phyloP scores from a whole-genome alignment of 2,329 filamentous ascomycete species.

The Aspergillus sp. region DNA sequence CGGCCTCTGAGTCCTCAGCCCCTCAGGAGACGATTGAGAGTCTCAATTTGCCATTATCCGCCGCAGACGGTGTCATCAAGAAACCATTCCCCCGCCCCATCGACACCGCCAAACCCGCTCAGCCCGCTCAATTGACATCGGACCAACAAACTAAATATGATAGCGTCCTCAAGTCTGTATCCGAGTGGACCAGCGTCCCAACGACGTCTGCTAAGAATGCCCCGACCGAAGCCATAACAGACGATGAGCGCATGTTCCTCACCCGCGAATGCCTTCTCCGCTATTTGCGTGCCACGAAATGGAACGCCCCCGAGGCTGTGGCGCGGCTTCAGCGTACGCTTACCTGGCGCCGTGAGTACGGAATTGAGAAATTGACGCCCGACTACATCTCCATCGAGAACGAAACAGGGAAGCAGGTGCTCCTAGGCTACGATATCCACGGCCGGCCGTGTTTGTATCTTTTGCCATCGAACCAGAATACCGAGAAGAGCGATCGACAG shows the following conservation, averaged over 20 bases:
- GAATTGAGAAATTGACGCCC: conserved; percentile 68
- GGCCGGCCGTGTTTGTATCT: conserved; percentile 89
- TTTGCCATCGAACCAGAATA: conserved; percentile 88
- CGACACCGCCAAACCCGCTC: conserved; percentile 57
- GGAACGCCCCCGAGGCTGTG: conserved; percentile 72
- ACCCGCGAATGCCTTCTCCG: conserved; percentile 89
- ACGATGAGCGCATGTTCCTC: conserved; percentile 83
- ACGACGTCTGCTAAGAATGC: conserved; percentile 61
- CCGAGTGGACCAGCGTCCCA: conserved; percentile 69
- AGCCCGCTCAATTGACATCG: conserved; percentile 62
- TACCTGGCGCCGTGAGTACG: conserved; percentile 88
- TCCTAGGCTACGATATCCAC: conserved; percentile 82
- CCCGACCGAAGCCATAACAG: conserved; percentile 64
- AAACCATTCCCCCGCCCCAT: conserved; percentile 62
- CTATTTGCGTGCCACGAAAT: conserved; percentile 92
- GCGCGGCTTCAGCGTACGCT: conserved; percentile 79
- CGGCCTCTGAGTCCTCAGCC: neutral
- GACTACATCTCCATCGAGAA: conserved; percentile 93
- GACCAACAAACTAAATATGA: conserved; percentile 84
- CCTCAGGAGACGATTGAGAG: conserved; percentile 6
- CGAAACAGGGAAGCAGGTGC: conserved; percentile 91
- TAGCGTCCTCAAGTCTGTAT: conserved; percentile 68
- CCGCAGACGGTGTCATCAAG: conserved; percentile 44
- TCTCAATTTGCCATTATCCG: conserved; percentile 37
- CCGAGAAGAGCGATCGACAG: conserved; percentile 78